Evolutionary conservation across 352 stramenopile species (phyloP), one percentile per base, ranked within the genome.

Genomic region (Blastocystis sp.): DNA sequence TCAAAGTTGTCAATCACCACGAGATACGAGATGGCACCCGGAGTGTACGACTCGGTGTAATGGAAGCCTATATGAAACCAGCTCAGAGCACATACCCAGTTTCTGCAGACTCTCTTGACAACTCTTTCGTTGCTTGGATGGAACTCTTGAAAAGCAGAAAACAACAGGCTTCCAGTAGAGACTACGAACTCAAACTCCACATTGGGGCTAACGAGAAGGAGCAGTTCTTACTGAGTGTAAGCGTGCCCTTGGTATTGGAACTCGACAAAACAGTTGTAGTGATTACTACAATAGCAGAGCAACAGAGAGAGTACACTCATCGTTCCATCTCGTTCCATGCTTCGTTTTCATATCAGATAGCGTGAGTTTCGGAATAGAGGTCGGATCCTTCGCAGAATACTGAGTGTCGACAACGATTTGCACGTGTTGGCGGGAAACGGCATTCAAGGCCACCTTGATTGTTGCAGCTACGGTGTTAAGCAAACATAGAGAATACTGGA

Each of bases 61-160:
- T 81, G 71, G 60, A 65, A 64, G 14, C 71, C 71, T 81, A 42
- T 11, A 24, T 65, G 17, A 81, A 38, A 65, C 0, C 3, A 42
- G 52, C 14, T 0, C 10, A 34, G 3, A 19, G n/a, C 0, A 48
- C 64, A 9, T 63, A 81, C 71, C 71, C 3, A 81, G 71, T 34
- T 81, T 21, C 14, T 59, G 10, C 14, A 64, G 52, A 21, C 66
- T 81, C 59, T 34, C 71, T 81, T 81, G 71, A n/a, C 64, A 54
- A 9, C 38, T 63, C 21, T 64, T 81, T 19, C 59, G 54, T 45
- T 81, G 71, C 19, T 45, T 19, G 3, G 42, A 42, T 3, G 71
- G 71, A 81, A 81, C 45, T 24, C 71, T 21, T 3, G 71, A 81
- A 81, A 81, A 81, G 45, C 71, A 81, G 38, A 81, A 43, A 3